Evolutionary conservation across 2,329 filamentous ascomycete genomes (phyloP).

Genomic region (Claviceps arundinis): DNA sequence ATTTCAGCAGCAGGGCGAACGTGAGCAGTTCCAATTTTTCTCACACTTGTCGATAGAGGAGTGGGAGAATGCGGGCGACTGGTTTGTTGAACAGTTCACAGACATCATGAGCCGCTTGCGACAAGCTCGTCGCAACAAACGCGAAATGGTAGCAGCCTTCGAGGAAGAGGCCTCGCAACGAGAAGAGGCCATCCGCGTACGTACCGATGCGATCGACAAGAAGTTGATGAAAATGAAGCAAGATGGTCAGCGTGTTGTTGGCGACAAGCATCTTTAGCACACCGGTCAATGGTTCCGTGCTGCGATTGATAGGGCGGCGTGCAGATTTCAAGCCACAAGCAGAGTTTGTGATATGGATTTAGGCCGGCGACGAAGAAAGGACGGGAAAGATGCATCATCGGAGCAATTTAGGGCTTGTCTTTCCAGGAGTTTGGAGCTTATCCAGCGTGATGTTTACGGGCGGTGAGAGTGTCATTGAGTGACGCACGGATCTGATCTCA

Average conservation of each 20-base stretch:
- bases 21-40: conserved; percentile 38
- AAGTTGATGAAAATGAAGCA: conserved; percentile 42
- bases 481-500: neutral
- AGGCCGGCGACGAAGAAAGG: neutral
- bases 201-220: conserved; percentile 39
- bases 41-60: conserved; percentile 39
- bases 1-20: conserved; percentile 31
- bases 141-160: conserved; percentile 34
- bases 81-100: conserved; percentile 43
- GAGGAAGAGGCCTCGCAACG: conserved; percentile 41
- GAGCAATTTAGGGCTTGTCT: neutral
- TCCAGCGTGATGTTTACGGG: conserved; percentile 1
- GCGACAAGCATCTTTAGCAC: conserved; percentile 20
- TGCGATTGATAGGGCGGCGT: neutral
- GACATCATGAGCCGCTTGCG: conserved; percentile 34
- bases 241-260: conserved; percentile 43
- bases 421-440: neutral
- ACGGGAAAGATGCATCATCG: neutral
- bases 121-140: conserved; percentile 35
- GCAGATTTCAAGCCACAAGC: neutral
- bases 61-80: conserved; percentile 47
- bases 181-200: conserved; percentile 39
- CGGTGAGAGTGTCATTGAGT: neutral
- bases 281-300: neutral
- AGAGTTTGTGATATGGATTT: neutral